These are phyloP conservation scores for Pelargonium australe DNA, from an alignment of 441 rosid genomes.

Conservation along the genomic window DNA sequence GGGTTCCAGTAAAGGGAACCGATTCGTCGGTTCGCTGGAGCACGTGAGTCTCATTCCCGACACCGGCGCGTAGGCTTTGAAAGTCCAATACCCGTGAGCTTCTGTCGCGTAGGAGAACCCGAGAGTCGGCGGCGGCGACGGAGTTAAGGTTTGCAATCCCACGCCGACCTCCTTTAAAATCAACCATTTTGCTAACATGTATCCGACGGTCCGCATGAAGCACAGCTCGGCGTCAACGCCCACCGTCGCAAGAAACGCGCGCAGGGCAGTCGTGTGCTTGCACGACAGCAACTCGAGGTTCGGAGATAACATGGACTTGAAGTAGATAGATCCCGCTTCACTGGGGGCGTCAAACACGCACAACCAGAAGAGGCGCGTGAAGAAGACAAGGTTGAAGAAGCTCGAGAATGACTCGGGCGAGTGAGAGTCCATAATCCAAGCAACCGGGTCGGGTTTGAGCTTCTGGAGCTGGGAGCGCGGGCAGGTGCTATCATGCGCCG, in stretches of 20 bases:
- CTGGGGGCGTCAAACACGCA: conserved; percentile 61
- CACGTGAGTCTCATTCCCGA: conserved; percentile 47
- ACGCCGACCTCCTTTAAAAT: conserved; percentile 56
- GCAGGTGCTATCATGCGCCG: conserved; percentile 39
- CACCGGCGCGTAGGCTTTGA: conserved; percentile 63
- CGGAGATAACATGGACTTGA: conserved; percentile 48
- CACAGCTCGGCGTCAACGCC: conserved; percentile 71
- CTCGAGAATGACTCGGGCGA: conserved; percentile 65
- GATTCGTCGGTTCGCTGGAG: conserved; percentile 23
- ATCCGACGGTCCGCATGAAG: conserved; percentile 66
- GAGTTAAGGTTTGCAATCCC: conserved; percentile 38
- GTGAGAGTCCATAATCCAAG: conserved; percentile 82
- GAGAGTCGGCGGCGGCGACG: conserved; percentile 26
- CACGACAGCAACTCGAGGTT: conserved; percentile 40
- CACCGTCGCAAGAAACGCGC: conserved; percentile 42
- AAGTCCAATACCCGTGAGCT: conserved; percentile 71
- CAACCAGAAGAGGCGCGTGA: conserved; percentile 68
- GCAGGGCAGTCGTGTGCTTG: conserved; percentile 41
- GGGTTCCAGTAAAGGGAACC: conserved; percentile 39
- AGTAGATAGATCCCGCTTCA: conserved; percentile 64
- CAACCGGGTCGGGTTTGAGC: conserved; percentile 58
- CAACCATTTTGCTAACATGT: conserved; percentile 67
- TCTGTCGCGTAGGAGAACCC: conserved; percentile 61
- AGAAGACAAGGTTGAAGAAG: conserved; percentile 55
- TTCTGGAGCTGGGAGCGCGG: conserved; percentile 52